Conservation (phyloP, 345 rosid genomes). For the Kernera saxatilis region DNA sequence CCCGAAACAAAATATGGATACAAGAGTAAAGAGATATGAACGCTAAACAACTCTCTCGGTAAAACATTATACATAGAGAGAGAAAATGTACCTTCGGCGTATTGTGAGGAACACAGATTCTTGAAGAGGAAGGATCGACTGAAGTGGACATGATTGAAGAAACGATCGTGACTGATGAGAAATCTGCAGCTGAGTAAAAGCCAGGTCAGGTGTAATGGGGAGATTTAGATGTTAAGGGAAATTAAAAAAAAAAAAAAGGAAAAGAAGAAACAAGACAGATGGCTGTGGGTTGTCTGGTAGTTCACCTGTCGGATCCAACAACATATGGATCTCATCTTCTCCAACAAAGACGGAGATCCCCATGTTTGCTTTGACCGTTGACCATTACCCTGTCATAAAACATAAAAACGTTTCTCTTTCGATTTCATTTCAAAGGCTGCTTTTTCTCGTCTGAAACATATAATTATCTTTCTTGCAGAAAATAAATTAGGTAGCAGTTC, state of each 20-base stretch:
- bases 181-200: constrained; percentile 6
- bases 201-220: background rate
- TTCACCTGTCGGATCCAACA: constrained; percentile 28
- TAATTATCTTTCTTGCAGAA: background rate
- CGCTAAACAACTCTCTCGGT: background rate
- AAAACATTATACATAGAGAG: background rate
- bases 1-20: background rate
- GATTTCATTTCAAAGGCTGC: background rate
- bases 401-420: background rate
- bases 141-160: constrained; percentile 12
- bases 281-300: constrained; percentile 13
- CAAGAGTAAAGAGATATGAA: background rate
- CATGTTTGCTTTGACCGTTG: constrained; percentile 18
- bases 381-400: background rate
- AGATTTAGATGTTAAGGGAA: background rate
- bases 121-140: constrained; percentile 1
- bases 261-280: constrained; percentile 5
- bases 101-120: background rate
- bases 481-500: background rate
- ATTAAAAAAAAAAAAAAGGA: background rate
- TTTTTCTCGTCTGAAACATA: background rate
- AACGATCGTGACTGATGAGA: constrained; percentile 1
- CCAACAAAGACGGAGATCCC: constrained; percentile 52
- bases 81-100: background rate
- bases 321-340: constrained; percentile 26